Evolutionary conservation across 129 eudicot species (phyloP).

Genomic region (Saposhnikovia divaricata): DNA sequence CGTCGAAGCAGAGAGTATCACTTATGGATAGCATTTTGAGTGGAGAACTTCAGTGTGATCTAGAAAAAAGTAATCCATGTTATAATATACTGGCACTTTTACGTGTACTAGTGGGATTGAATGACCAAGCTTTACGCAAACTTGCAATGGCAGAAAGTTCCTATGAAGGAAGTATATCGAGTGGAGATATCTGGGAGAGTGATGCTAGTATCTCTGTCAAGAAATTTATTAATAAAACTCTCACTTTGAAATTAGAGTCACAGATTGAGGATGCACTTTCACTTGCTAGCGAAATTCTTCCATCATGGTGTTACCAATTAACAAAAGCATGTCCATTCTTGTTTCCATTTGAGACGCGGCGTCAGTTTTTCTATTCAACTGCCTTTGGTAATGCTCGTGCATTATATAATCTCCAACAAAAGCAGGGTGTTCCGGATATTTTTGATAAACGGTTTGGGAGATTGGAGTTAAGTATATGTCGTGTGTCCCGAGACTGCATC

Average conservation of each 20-base stretch:
- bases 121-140: slow-evolving; percentile 76
- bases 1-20: slow-evolving; percentile 39
- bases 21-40: slow-evolving; percentile 74
- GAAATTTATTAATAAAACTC: slow-evolving; percentile 63
- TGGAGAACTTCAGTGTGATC: slow-evolving; percentile 86
- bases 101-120: slow-evolving; percentile 81
- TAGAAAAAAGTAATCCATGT: slow-evolving; percentile 75
- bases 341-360: slow-evolving; percentile 86
- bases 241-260: slow-evolving; percentile 83
- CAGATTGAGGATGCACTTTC: slow-evolving; percentile 96
- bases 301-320: slow-evolving; percentile 95
- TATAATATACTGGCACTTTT: slow-evolving; percentile 67
- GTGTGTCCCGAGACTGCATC: slow-evolving; percentile 80
- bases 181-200: too few species aligned
- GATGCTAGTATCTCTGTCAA: too few species aligned
- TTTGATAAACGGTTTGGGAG: too few species aligned
- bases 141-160: slow-evolving; percentile 55
- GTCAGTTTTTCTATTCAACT: slow-evolving; percentile 86
- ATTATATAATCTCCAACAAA: slow-evolving; percentile 76
- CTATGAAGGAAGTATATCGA: slow-evolving; percentile 53
- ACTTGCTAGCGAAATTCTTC: slow-evolving; percentile 90
- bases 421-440: slow-evolving; percentile 98
- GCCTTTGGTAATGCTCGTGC: slow-evolving; percentile 93
- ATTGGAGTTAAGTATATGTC: slow-evolving; percentile 81
- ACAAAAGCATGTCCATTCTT: slow-evolving; percentile 89